phyloP scores from a whole-genome alignment of 148 eudicot species.

The Linanthus parryae region DNA sequence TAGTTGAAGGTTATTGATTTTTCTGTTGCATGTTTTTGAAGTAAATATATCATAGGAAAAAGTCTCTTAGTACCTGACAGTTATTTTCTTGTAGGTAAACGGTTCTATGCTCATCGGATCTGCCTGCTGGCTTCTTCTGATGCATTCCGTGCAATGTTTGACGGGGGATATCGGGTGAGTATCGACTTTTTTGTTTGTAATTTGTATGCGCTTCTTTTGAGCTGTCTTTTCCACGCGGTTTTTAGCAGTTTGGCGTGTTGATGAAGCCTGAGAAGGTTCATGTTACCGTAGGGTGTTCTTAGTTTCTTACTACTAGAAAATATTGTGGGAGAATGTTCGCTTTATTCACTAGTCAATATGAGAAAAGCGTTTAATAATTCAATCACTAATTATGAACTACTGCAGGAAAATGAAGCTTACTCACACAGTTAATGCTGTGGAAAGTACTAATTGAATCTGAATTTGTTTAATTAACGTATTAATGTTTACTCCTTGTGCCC shows the following conservation, averaged over 20 bases:
- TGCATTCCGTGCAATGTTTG: constrained; percentile 99
- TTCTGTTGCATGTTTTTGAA: constrained; percentile 1
- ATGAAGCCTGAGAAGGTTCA: too few relatives aligned
- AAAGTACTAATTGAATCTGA: too few relatives aligned
- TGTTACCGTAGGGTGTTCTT: too few relatives aligned
- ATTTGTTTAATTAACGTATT: too few relatives aligned
- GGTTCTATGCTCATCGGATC: constrained; percentile 93
- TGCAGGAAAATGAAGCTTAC: too few relatives aligned
- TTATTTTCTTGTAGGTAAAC: constrained; percentile 40
- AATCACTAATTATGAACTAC: too few relatives aligned
- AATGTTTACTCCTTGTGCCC: not conserved
- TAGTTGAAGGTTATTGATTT: constrained; percentile 63
- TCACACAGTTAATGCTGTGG: too few relatives aligned
- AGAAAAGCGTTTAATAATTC: too few relatives aligned
- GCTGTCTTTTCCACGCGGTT: not conserved
- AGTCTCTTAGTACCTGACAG: not conserved
- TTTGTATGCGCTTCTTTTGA: not conserved
- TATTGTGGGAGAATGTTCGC: too few relatives aligned
- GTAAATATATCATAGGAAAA: constrained; percentile 1
- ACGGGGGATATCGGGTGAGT: constrained; percentile 94
- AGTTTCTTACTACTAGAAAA: too few relatives aligned
- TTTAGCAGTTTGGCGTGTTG: too few relatives aligned
- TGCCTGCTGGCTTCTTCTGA: constrained; percentile 96
- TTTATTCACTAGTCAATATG: too few relatives aligned
- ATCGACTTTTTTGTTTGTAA: not conserved